Conservation (phyloP, 2,329 filamentous ascomycete genomes). For the Exophiala calicioides region DNA sequence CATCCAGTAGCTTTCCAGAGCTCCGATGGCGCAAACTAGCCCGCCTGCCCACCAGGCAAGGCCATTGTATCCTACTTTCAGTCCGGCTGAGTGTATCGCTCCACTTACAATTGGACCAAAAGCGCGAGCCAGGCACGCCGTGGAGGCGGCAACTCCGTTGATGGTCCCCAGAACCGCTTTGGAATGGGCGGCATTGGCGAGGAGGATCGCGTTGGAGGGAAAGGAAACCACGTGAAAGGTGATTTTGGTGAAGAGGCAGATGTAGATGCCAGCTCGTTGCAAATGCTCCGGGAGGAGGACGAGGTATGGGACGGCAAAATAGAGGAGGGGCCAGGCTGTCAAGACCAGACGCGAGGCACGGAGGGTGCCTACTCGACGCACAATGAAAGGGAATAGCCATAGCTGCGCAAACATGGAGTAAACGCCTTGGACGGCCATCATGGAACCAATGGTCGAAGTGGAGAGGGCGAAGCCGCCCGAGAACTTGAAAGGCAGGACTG, state of each 20-base stretch:
- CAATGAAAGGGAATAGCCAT: constrained; percentile 78
- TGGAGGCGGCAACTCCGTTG: constrained; percentile 89
- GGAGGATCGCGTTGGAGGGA: constrained; percentile 83
- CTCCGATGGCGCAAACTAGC: constrained; percentile 72
- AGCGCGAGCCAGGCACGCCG: constrained; percentile 82
- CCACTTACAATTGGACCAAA: constrained; percentile 89
- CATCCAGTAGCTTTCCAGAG: constrained; percentile 73
- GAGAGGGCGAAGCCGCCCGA: constrained; percentile 80
- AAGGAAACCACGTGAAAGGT: constrained; percentile 89
- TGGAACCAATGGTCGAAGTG: constrained; percentile 80
- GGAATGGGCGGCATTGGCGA: constrained; percentile 84
- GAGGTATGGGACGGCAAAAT: constrained; percentile 84
- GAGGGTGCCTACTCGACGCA: constrained; percentile 73
- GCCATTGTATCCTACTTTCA: constrained; percentile 78
- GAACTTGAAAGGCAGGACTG: constrained; percentile 80
- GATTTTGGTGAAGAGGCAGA: constrained; percentile 85
- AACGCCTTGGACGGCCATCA: constrained; percentile 83
- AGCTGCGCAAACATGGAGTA: constrained; percentile 88
- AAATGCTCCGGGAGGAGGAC: constrained; percentile 74
- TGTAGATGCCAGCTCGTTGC: constrained; percentile 73
- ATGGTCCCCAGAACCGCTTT: constrained; percentile 84
- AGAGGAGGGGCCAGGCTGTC: constrained; percentile 81
- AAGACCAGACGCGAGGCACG: constrained; percentile 80
- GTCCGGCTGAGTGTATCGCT: constrained; percentile 76
- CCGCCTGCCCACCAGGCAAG: constrained; percentile 93